Evolutionary conservation across 2,329 filamentous ascomycete genomes (phyloP).

Genomic region (Epicoccum sorghinum): DNA sequence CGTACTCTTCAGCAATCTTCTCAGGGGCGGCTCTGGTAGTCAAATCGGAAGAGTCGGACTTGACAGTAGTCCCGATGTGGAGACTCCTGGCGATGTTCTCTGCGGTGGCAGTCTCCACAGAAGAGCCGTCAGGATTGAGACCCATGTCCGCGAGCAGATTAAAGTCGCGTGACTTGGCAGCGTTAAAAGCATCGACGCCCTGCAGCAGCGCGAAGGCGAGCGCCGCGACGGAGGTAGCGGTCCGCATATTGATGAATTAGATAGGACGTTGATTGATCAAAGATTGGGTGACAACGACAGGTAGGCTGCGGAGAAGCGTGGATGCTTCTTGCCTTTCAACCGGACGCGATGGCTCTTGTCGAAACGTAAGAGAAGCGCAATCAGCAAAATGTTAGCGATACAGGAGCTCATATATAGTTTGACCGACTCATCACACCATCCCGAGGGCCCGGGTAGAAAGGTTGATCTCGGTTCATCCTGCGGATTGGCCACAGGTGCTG

Average conservation of each 20-base stretch:
- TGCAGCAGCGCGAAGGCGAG: slow-evolving; percentile 36
- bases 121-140: slow-evolving; percentile 38
- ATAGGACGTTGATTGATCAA: not conserved
- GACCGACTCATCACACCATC: not conserved
- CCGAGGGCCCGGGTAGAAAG: not conserved
- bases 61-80: slow-evolving; percentile 15
- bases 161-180: slow-evolving; percentile 29
- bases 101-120: slow-evolving; percentile 20
- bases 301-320: not conserved
- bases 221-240: slow-evolving; percentile 26
- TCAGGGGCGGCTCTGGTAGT: slow-evolving; percentile 15
- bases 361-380: slow-evolving; percentile 7
- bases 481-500: not conserved
- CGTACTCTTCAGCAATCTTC: slow-evolving; percentile 38
- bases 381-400: not conserved
- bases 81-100: slow-evolving; percentile 13
- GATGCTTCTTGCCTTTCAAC: not conserved
- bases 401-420: slow-evolving; percentile 11
- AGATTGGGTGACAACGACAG: not conserved
- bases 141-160: slow-evolving; percentile 41
- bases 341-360: slow-evolving; percentile 6
- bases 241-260: slow-evolving; percentile 29
- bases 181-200: slow-evolving; percentile 27
- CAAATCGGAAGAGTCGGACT: not conserved
- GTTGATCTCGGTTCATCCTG: not conserved